Percentiles rank a stretch among this genome's conserved stretches.
phyloP scores from a whole-genome alignment of 2,329 filamentous ascomycete genomes.

The Chalaropsis ovoidea region DNA sequence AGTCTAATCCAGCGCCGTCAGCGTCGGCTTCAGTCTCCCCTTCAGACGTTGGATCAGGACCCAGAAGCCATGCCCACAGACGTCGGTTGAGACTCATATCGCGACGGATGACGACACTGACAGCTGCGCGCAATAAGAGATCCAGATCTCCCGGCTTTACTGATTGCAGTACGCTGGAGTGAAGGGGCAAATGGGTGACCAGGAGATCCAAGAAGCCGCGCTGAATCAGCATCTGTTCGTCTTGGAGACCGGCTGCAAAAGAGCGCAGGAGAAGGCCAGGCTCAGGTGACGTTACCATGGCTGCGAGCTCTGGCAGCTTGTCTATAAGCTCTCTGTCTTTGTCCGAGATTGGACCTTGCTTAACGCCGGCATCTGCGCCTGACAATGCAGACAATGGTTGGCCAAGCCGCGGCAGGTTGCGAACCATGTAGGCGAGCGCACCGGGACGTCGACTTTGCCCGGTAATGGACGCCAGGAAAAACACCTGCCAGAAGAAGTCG shows the following conservation, averaged over 20 bases:
- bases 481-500: slow-evolving; percentile 96
- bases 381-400: slow-evolving; percentile 32
- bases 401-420: slow-evolving; percentile 62
- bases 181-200: slow-evolving; percentile 78
- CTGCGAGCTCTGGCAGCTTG: slow-evolving; percentile 34
- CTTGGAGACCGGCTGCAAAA: slow-evolving; percentile 79
- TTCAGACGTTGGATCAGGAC: slow-evolving; percentile 51
- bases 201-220: slow-evolving; percentile 87
- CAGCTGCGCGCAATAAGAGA: slow-evolving; percentile 68
- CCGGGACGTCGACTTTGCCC: slow-evolving; percentile 75
- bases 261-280: slow-evolving; percentile 82
- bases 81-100: slow-evolving; percentile 96
- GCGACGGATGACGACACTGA: slow-evolving; percentile 75
- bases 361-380: slow-evolving; percentile 32
- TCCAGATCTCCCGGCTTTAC: slow-evolving; percentile 69
- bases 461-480: slow-evolving; percentile 88
- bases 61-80: slow-evolving; percentile 92
- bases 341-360: slow-evolving; percentile 33
- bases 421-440: slow-evolving; percentile 73
- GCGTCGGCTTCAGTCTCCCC: slow-evolving; percentile 28
- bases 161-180: slow-evolving; percentile 68
- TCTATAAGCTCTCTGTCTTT: slow-evolving; percentile 31
- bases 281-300: slow-evolving; percentile 75
- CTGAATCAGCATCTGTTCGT: slow-evolving; percentile 84
- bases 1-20: slow-evolving; percentile 38